These are phyloP conservation scores for Discostella stelligera DNA, from an alignment of 352 stramenopile genomes.

Conservation along the genomic window DNA sequence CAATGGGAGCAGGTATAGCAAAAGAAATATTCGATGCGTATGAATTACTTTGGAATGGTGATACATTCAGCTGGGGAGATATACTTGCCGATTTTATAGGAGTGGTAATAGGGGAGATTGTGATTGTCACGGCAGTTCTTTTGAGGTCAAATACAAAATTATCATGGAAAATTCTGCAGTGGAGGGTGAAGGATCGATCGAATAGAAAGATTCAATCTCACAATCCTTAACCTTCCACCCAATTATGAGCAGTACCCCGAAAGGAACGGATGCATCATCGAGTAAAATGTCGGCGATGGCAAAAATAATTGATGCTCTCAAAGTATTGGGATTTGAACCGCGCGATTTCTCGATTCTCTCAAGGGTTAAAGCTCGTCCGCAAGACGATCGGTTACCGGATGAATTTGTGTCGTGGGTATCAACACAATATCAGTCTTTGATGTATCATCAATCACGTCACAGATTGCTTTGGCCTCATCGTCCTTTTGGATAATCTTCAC, in stretches of 20 bases:
- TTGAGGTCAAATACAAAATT: neutral
- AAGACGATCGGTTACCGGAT: constrained; percentile 19
- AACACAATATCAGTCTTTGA: constrained; percentile 16
- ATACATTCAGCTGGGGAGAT: constrained; percentile 16
- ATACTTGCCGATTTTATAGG: constrained; percentile 29
- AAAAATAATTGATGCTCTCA: too few relatives aligned
- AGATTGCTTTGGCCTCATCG: constrained; percentile 16
- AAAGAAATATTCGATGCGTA: constrained; percentile 33
- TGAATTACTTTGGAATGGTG: constrained; percentile 22
- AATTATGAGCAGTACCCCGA: too few relatives aligned
- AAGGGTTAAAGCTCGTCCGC: constrained; percentile 4
- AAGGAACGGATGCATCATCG: too few relatives aligned
- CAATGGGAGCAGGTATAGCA: constrained; percentile 11
- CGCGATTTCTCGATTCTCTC: neutral
- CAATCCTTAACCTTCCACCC: too few relatives aligned
- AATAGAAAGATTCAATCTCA: too few relatives aligned
- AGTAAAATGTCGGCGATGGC: too few relatives aligned
- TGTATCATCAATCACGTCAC: constrained; percentile 19
- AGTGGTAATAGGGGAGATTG: neutral
- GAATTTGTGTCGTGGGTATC: constrained; percentile 26
- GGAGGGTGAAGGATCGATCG: neutral
- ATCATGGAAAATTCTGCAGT: neutral
- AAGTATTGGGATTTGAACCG: neutral
- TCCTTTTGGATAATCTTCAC: constrained; percentile 16
- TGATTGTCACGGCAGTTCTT: neutral